phyloP scores from a whole-genome alignment of 108 stramenopile species.

The Pelagomonas calceolata region DNA sequence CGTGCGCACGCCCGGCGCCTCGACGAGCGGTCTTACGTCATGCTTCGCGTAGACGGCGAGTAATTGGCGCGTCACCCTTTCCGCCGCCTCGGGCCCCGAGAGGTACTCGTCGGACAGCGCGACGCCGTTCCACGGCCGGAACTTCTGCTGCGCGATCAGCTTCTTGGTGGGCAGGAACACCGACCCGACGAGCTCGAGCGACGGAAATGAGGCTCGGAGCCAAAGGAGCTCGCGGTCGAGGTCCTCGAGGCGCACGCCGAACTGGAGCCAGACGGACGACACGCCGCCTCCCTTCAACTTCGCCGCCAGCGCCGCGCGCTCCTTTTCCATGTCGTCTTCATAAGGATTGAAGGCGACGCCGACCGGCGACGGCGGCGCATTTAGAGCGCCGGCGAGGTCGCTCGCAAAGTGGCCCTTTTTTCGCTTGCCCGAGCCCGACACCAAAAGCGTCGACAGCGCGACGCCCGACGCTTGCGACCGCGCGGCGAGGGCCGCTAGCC shows the following conservation, averaged over 20 bases:
- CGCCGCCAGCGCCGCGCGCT: conserved; percentile 17
- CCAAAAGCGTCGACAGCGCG: conserved; percentile 22
- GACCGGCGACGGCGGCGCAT: neutral
- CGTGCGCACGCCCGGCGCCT: conserved; percentile 44
- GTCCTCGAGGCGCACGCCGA: conserved; percentile 25
- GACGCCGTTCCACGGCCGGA: conserved; percentile 48
- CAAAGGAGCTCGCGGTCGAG: conserved; percentile 19
- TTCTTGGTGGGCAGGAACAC: conserved; percentile 37
- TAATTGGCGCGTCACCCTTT: conserved; percentile 23
- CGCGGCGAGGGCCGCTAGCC: neutral
- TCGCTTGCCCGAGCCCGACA: conserved; percentile 22
- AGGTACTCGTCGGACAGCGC: conserved; percentile 34
- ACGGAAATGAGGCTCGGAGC: neutral
- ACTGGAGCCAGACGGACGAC: conserved; percentile 34
- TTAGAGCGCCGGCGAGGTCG: neutral
- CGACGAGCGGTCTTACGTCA: conserved; percentile 29
- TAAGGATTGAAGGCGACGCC: conserved; percentile 37
- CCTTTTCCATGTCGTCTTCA: conserved; percentile 15
- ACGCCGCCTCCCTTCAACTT: conserved; percentile 25
- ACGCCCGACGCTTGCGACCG: neutral
- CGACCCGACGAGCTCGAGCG: conserved; percentile 15
- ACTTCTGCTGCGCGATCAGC: conserved; percentile 45
- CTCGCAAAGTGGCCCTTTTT: conserved; percentile 1
- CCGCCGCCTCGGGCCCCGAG: conserved; percentile 15
- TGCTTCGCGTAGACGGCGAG: conserved; percentile 26